Conservation (phyloP, 2,329 filamentous ascomycete species). For the Xylariales sp. region DNA sequence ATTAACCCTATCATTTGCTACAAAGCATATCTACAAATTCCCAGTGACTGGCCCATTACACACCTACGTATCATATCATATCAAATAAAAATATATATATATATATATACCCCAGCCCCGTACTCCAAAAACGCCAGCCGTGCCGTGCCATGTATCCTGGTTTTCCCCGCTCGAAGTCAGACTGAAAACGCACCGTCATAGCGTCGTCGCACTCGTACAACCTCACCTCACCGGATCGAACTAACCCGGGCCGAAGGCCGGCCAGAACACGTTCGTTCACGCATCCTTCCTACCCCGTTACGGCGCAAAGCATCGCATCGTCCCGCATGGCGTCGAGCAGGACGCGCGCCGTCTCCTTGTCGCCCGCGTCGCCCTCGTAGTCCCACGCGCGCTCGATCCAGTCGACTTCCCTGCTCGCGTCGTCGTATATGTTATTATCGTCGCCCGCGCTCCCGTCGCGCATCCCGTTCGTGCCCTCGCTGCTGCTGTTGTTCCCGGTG, state of each 20-base stretch:
- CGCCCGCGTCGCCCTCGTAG: slow-evolving; percentile 41
- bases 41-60: neutral
- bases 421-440: slow-evolving; percentile 20
- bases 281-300: neutral
- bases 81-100: neutral
- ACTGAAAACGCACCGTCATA: neutral
- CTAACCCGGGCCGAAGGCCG: too few species aligned
- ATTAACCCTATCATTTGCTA: neutral
- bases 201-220: neutral
- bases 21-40: neutral
- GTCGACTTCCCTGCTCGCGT: slow-evolving; percentile 43
- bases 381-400: slow-evolving; percentile 56
- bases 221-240: neutral
- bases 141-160: slow-evolving; percentile 3
- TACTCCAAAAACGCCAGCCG: slow-evolving; percentile 10
- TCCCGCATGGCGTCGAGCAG: slow-evolving; percentile 55
- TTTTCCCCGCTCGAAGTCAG: neutral
- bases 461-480: neutral
- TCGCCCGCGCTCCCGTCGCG: neutral
- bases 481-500: neutral
- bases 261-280: too few species aligned
- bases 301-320: slow-evolving; percentile 36
- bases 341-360: slow-evolving; percentile 54
- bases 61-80: too few species aligned
- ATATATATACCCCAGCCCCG: too few species aligned